phyloP scores from a whole-genome alignment of 495 filamentous ascomycete genomes.

The Immersiella caudata region DNA sequence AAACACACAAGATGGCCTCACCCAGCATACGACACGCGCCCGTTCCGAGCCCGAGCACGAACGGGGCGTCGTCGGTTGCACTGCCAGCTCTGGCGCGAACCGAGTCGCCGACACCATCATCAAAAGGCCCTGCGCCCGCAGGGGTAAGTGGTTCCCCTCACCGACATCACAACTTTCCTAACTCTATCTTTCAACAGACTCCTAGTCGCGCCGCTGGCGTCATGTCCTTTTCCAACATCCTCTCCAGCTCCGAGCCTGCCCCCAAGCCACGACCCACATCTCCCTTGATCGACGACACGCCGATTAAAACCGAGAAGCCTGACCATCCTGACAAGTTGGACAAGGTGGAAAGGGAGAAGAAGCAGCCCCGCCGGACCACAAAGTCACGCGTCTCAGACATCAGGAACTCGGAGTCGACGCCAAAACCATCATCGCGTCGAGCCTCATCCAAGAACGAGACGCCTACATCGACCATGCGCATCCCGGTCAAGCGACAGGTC shows the following conservation, averaged over 20 bases:
- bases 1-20: conserved; percentile 56
- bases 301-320: conserved; percentile 31
- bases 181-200: conserved; percentile 48
- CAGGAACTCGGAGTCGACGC: conserved; percentile 42
- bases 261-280: conserved; percentile 50
- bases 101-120: conserved; percentile 41
- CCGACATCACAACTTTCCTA: conserved; percentile 29
- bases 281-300: conserved; percentile 35
- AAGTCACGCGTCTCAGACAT: conserved; percentile 48
- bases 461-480: conserved; percentile 47
- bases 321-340: conserved; percentile 26
- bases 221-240: conserved; percentile 90
- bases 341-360: conserved; percentile 36
- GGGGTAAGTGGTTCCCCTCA: conserved; percentile 40
- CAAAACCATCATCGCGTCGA: conserved; percentile 45
- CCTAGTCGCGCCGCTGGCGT: conserved; percentile 72
- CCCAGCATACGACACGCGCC: conserved; percentile 50
- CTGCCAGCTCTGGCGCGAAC: conserved; percentile 48
- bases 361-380: conserved; percentile 43
- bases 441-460: conserved; percentile 48
- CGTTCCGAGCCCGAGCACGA: conserved; percentile 47
- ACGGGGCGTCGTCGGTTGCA: conserved; percentile 48
- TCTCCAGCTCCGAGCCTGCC: conserved; percentile 71
- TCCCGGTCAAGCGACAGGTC: conserved; percentile 52
- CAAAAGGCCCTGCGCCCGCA: conserved; percentile 35